Evolutionary conservation across 495 filamentous ascomycete genomes (phyloP).

Genomic region (Penicillium macrosclerotiorum): DNA sequence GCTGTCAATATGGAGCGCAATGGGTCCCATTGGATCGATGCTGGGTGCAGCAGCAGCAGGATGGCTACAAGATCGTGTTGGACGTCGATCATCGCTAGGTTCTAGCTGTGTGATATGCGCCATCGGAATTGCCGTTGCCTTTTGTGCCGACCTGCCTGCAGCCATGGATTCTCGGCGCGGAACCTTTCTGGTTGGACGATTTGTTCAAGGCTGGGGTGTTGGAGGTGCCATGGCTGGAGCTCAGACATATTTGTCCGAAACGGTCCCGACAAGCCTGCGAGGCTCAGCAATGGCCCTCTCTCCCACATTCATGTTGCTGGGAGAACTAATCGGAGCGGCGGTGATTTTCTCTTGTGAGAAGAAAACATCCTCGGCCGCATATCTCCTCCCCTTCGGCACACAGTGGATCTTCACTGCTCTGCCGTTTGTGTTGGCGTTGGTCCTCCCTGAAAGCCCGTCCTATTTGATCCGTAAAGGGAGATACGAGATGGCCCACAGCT

Average conservation of each 20-base stretch:
- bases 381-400: slow-evolving; percentile 23
- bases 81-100: slow-evolving; percentile 35
- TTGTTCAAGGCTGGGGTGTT: slow-evolving; percentile 38
- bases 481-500: slow-evolving; percentile 4
- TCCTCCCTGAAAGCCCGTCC: slow-evolving; percentile 18
- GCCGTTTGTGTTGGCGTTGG: slow-evolving; percentile 15
- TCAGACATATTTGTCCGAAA: slow-evolving; percentile 47
- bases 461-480: slow-evolving; percentile 14
- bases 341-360: slow-evolving; percentile 31
- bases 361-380: slow-evolving; percentile 5
- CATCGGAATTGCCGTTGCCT: slow-evolving; percentile 33
- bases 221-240: slow-evolving; percentile 39
- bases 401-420: slow-evolving; percentile 25
- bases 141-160: slow-evolving; percentile 26
- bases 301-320: slow-evolving; percentile 41
- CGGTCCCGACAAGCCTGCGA: slow-evolving; percentile 36
- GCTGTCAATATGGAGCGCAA: slow-evolving; percentile 45
- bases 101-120: slow-evolving; percentile 36
- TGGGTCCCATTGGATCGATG: slow-evolving; percentile 37
- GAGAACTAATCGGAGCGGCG: slow-evolving; percentile 41
- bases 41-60: slow-evolving; percentile 35
- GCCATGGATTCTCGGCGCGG: slow-evolving; percentile 24
- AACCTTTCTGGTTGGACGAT: slow-evolving; percentile 26
- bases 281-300: slow-evolving; percentile 42
- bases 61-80: slow-evolving; percentile 38